Conservation (phyloP, 805 yeast genomes). For the Starmerella asiatica region DNA sequence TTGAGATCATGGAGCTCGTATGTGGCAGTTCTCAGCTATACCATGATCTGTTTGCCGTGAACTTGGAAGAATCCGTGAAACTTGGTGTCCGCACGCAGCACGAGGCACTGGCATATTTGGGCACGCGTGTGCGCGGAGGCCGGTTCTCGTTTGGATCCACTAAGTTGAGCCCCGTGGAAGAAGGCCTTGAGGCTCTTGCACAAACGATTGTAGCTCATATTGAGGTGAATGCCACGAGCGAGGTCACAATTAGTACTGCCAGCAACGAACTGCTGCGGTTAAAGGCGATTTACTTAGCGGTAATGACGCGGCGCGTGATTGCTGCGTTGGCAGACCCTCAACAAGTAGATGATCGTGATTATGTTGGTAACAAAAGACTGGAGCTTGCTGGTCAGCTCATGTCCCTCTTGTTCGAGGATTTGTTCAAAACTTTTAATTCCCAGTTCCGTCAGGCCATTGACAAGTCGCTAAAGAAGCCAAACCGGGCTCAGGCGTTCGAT, state of each 20-base stretch:
- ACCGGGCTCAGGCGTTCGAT: constrained; percentile 88
- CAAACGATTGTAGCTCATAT: constrained; percentile 93
- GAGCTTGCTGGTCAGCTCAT: constrained; percentile 96
- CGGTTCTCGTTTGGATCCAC: constrained; percentile 32
- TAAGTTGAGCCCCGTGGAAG: constrained; percentile 67
- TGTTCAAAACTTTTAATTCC: constrained; percentile 88
- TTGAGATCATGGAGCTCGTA: constrained; percentile 84
- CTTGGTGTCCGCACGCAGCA: constrained; percentile 79
- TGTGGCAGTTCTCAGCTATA: constrained; percentile 81
- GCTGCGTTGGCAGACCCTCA: constrained; percentile 91
- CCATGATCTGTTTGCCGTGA: constrained; percentile 85
- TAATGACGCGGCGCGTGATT: constrained; percentile 91
- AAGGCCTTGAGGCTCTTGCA: constrained; percentile 83
- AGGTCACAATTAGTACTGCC: background rate
- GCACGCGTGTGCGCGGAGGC: constrained; percentile 83
- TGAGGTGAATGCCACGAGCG: constrained; percentile 27
- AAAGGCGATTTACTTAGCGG: constrained; percentile 85
- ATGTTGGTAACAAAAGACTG: constrained; percentile 93
- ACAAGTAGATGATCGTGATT: constrained; percentile 97
- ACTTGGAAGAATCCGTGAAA: constrained; percentile 85
- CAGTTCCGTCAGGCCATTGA: constrained; percentile 93
- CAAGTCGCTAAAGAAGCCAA: constrained; percentile 84
- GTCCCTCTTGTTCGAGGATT: constrained; percentile 89
- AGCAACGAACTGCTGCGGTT: constrained; percentile 46
- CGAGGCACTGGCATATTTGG: constrained; percentile 85